Evolutionary conservation across 257 asterid species (phyloP).

Genomic region (Verbascum thapsus): DNA sequence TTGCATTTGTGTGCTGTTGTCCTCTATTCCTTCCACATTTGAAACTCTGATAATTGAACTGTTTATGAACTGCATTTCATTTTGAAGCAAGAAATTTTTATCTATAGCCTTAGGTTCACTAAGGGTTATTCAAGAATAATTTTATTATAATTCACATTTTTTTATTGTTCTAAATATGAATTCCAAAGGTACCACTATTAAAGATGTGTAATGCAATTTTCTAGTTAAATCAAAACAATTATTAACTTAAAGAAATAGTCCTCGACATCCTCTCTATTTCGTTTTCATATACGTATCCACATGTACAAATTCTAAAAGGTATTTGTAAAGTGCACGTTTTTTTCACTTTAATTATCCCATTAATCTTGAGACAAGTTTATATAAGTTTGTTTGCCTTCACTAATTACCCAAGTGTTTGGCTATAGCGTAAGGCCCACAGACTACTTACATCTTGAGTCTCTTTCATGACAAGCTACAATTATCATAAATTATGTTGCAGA

Average conservation of each 20-base stretch:
- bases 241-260: neutral
- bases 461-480: conserved; percentile 26
- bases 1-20: neutral
- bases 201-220: too few relatives aligned
- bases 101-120: conserved; percentile 9
- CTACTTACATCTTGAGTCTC: neutral
- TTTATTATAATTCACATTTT: conserved; percentile 8
- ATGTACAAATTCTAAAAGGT: neutral
- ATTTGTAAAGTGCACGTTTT: conserved; percentile 12
- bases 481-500: conserved; percentile 47
- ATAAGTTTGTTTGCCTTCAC: conserved; percentile 8
- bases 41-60: neutral
- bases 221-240: neutral
- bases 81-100: conserved; percentile 14
- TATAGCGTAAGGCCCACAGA: conserved; percentile 12
- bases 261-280: neutral
- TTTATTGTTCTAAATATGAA: neutral
- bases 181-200: neutral
- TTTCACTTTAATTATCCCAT: neutral
- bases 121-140: conserved; percentile 10
- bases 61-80: conserved; percentile 15
- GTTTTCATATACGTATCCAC: conserved; percentile 1
- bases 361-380: neutral
- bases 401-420: conserved; percentile 16
- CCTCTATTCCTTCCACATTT: conserved; percentile 9